A percentile compares a stretch with the other conserved stretches of the same genome.
Conservation (phyloP, 2,329 filamentous ascomycete genomes). For the Ophiostoma himal-ulmi region DNA sequence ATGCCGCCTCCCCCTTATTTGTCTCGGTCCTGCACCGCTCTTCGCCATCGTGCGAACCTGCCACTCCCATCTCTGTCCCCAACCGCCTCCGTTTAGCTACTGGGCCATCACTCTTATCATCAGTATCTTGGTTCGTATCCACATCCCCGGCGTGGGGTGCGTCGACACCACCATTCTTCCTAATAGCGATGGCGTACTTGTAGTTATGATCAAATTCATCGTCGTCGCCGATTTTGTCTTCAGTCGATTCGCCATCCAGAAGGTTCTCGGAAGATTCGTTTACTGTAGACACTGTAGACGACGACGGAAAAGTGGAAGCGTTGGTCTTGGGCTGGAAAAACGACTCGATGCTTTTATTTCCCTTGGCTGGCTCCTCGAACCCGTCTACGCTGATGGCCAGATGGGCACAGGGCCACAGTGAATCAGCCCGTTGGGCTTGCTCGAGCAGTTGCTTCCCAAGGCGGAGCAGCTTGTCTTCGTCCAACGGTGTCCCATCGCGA, state of each 20-base stretch:
- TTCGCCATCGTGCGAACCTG: neutral
- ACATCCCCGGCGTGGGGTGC: neutral
- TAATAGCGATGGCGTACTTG: neutral
- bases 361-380: slow-evolving; percentile 79
- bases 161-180: neutral
- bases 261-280: neutral
- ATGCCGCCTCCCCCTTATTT: neutral
- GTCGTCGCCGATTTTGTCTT: neutral
- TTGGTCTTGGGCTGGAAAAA: slow-evolving; percentile 50
- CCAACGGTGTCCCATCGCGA: slow-evolving; percentile 59
- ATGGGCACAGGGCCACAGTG: slow-evolving; percentile 86
- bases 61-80: neutral
- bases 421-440: slow-evolving; percentile 71
- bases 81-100: slow-evolving; percentile 22
- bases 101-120: neutral
- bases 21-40: neutral
- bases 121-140: neutral
- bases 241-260: neutral
- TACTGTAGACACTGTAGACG: neutral
- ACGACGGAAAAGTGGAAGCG: neutral
- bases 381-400: slow-evolving; percentile 83
- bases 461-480: slow-evolving; percentile 66
- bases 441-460: slow-evolving; percentile 69
- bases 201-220: neutral
- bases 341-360: slow-evolving; percentile 77